phyloP scores from a whole-genome alignment of 441 rosid genomes.

The Erysimum cheiri region DNA sequence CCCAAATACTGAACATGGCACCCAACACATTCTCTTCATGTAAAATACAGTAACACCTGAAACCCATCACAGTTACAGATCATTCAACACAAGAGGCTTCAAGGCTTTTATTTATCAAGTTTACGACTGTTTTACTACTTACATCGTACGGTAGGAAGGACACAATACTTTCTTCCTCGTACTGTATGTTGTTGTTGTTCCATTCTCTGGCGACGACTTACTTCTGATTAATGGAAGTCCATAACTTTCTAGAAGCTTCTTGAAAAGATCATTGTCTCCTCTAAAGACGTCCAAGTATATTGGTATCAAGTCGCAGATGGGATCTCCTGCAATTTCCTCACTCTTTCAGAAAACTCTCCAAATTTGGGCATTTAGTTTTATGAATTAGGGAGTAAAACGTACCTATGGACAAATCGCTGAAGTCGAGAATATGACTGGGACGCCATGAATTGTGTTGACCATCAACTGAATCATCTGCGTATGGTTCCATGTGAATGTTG shows the following conservation, averaged over 20 bases:
- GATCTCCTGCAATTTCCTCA: constrained; percentile 72
- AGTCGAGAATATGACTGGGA: constrained; percentile 82
- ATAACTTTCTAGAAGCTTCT: constrained; percentile 73
- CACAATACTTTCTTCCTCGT: constrained; percentile 50
- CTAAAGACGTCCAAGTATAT: constrained; percentile 83
- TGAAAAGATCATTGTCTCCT: constrained; percentile 73
- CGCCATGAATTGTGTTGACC: constrained; percentile 60
- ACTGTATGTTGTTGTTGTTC: constrained; percentile 26
- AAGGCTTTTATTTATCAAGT: neutral
- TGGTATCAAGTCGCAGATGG: constrained; percentile 83
- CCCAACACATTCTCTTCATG: constrained; percentile 90
- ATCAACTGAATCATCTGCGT: constrained; percentile 41
- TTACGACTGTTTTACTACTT: constrained; percentile 44
- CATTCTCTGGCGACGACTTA: constrained; percentile 30
- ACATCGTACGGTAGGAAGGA: constrained; percentile 92
- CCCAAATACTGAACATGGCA: constrained; percentile 81
- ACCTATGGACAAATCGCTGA: constrained; percentile 84
- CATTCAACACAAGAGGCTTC: constrained; percentile 1
- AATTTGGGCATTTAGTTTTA: neutral
- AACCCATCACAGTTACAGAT: constrained; percentile 22
- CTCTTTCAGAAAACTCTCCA: constrained; percentile 24
- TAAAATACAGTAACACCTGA: constrained; percentile 92
- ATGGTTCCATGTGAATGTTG: constrained; percentile 81
- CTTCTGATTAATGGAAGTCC: constrained; percentile 69
- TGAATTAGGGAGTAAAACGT: constrained; percentile 29